Percentiles rank a stretch among this genome's conserved stretches.
phyloP scores from a whole-genome alignment of 352 stramenopile genomes.

The Phytophthora pseudosyringae region DNA sequence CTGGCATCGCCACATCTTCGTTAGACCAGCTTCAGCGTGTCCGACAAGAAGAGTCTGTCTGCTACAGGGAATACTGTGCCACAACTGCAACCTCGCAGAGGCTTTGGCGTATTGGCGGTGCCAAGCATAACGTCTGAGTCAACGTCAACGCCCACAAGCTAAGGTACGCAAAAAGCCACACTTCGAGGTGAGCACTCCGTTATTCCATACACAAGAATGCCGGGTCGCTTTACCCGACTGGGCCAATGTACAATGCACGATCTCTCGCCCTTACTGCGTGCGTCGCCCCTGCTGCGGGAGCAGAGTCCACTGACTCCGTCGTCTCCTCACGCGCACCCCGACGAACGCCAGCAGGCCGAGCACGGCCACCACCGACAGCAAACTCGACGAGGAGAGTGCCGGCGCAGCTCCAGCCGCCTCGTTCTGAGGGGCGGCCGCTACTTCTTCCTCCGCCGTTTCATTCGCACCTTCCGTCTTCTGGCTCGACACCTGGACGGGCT shows the following conservation, averaged over 20 bases:
- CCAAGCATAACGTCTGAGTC: neutral
- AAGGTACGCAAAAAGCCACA: too few species aligned
- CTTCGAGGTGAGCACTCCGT: neutral
- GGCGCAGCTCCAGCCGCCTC: constrained; percentile 3
- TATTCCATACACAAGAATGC: constrained; percentile 6
- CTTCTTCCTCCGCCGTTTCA: constrained; percentile 16
- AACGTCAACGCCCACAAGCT: too few species aligned
- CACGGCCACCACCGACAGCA: constrained; percentile 15
- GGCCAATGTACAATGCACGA: constrained; percentile 9
- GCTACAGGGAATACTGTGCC: neutral
- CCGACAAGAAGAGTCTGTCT: neutral
- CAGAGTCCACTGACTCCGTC: constrained; percentile 23
- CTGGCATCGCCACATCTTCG: constrained; percentile 13
- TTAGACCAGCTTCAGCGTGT: constrained; percentile 1
- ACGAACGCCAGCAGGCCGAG: constrained; percentile 21
- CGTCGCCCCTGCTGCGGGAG: constrained; percentile 28
- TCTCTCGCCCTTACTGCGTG: constrained; percentile 15
- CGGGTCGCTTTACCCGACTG: neutral
- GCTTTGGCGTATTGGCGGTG: too few species aligned
- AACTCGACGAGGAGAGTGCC: constrained; percentile 9
- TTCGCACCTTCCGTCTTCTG: constrained; percentile 27
- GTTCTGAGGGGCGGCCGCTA: neutral
- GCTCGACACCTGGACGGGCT: constrained; percentile 18
- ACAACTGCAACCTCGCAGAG: too few species aligned
- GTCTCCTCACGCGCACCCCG: constrained; percentile 19